These are phyloP conservation scores for Fusarium pseudocircinatum DNA, from an alignment of 2,329 filamentous ascomycete species.

Conservation along the genomic window DNA sequence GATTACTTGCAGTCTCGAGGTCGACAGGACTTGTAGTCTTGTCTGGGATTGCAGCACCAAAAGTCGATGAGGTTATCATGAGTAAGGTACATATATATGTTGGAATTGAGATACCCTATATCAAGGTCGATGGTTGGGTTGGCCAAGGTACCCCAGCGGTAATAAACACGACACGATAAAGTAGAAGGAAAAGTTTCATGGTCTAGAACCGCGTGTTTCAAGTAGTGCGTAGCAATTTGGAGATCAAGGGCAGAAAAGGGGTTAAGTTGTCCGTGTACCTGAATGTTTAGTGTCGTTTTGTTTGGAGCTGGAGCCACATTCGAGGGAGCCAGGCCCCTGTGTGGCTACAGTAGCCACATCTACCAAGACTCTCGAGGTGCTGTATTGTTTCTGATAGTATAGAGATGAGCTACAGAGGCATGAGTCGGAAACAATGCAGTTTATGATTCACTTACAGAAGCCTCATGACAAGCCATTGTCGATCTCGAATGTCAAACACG, in stretches of 20 bases:
- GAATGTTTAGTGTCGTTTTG: slow-evolving; percentile 21
- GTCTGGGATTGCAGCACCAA: not conserved
- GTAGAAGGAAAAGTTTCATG: slow-evolving; percentile 4
- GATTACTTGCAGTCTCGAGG: slow-evolving; percentile 28
- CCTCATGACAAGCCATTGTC: not conserved
- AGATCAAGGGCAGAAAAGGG: slow-evolving; percentile 30
- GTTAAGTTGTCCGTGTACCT: slow-evolving; percentile 10
- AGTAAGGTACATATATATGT: not conserved
- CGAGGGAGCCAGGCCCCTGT: not conserved
- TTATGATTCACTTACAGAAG: not conserved
- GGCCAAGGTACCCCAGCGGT: not conserved
- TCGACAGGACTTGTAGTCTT: slow-evolving; percentile 5
- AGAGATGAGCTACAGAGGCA: not conserved
- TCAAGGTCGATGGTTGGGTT: not conserved
- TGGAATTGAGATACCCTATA: slow-evolving; percentile 29
- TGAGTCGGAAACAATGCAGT: not conserved
- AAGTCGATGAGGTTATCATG: not conserved
- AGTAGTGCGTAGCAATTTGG: slow-evolving; percentile 1
- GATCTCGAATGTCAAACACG: slow-evolving; percentile 1
- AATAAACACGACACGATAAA: not conserved
- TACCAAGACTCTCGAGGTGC: not conserved
- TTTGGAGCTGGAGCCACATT: slow-evolving; percentile 27
- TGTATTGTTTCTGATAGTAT: not conserved
- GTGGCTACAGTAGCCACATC: slow-evolving; percentile 12
- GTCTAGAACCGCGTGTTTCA: slow-evolving; percentile 26